Evolutionary conservation across 345 rosid species (phyloP).

Genomic region (Camelina hispida): DNA sequence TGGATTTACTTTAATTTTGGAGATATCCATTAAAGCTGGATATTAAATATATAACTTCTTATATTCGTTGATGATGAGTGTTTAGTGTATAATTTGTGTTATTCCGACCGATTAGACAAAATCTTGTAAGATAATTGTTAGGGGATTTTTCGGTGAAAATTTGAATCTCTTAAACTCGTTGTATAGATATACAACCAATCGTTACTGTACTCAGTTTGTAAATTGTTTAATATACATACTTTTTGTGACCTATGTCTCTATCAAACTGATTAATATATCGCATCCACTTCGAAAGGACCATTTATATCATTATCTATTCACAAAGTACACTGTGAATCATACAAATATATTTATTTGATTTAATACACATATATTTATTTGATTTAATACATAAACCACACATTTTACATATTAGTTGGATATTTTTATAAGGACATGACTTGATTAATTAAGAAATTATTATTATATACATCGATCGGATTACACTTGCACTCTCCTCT

Average conservation of each 20-base stretch:
- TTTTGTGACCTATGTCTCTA: conserved; percentile 1
- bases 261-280: conserved; percentile 21
- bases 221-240: no score
- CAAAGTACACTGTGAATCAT: conserved; percentile 27
- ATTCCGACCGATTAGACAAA: neutral
- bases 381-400: conserved; percentile 12
- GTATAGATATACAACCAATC: no score
- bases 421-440: conserved; percentile 11
- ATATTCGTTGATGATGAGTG: neutral
- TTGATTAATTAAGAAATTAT: conserved; percentile 2
- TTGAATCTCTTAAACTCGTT: neutral
- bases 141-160: neutral
- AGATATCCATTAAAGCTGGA: no score
- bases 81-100: neutral
- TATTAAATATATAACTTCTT: no score
- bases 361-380: neutral
- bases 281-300: conserved; percentile 10
- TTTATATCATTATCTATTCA: conserved; percentile 18
- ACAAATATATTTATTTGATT: conserved; percentile 19
- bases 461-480: neutral
- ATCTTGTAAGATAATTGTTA: neutral
- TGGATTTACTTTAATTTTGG: no score
- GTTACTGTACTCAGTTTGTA: no score
- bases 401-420: conserved; percentile 30
- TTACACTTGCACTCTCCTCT: conserved; percentile 37